Evolutionary conservation across 202 grass and related monocot genomes (phyloP).

Genomic region (Digitaria exilis): DNA sequence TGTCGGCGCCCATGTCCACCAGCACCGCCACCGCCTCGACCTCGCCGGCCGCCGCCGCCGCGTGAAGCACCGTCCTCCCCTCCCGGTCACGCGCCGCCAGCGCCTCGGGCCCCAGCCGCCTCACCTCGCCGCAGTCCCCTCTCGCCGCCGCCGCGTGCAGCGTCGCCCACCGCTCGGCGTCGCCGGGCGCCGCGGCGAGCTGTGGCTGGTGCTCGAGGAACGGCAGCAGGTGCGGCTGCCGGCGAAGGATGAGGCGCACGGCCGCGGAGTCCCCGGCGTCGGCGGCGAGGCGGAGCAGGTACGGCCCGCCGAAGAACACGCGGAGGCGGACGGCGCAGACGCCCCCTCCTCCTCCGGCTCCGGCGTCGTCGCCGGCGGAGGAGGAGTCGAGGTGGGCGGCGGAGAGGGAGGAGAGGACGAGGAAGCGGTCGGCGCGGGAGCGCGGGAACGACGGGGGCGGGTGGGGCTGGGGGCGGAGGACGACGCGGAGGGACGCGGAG

Average conservation of each 20-base stretch:
- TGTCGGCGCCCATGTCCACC: conserved; percentile 82
- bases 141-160: conserved; percentile 69
- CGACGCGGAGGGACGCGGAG: conserved; percentile 63
- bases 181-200: conserved; percentile 19
- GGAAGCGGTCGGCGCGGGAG: conserved; percentile 79
- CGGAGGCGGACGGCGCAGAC: conserved; percentile 58
- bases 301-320: conserved; percentile 80
- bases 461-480: conserved; percentile 73
- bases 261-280: conserved; percentile 49
- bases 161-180: conserved; percentile 57
- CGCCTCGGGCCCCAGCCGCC: conserved; percentile 57
- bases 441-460: conserved; percentile 69
- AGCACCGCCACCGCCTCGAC: conserved; percentile 59
- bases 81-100: conserved; percentile 54
- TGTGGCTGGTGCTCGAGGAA: conserved; percentile 42
- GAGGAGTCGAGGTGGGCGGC: conserved; percentile 41
- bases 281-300: conserved; percentile 65
- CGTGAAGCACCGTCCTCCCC: conserved; percentile 66
- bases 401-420: conserved; percentile 81
- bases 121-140: conserved; percentile 56
- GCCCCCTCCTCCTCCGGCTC: background rate
- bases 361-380: background rate
- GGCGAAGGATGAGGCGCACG: conserved; percentile 68
- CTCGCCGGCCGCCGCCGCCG: conserved; percentile 60
- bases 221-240: conserved; percentile 66